Base-by-base conservation (phyloP, 2,329 filamentous ascomycete species). In the Aspergillus candidus region DNA sequence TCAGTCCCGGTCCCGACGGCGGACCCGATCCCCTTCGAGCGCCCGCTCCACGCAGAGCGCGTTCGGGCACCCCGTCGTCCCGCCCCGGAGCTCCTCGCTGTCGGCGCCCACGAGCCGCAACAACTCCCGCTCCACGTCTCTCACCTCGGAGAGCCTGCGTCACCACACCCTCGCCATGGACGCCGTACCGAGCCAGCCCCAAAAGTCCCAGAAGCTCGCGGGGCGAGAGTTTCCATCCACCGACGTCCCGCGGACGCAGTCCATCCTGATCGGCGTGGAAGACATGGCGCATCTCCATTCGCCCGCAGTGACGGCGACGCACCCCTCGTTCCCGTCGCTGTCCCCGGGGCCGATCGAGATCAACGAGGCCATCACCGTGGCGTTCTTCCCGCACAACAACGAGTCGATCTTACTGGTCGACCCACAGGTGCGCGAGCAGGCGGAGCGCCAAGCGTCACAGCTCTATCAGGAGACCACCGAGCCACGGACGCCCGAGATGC, bases 401-500 rank as follows among this genome's bases (percentile, higher is more conserved):
- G 67, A 78, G 35, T 82, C 78, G 6, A 62, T 83, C 4, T 66
- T 83, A n/a, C 62, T 83, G n/a, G 76, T 84, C n/a, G 76, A 83
- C 53, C 74, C 78, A 43, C 58, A 62, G 36, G 51, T 60, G 37
- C 58, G 62, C 18, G 43, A 53, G 8, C 59, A 62, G 33, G 58
- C 63, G 8, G 59, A 46, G 12, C 57, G 55, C n/a, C 60, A 55
- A 35, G 52, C 51, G 11, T 49, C 62, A 18, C 60, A 56, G 32
- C 54, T 50, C 13, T 40, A 37, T 32, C 53, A 35, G 40, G 45
- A 17, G 32, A 44, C 27, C 46, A 44, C 12, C n/a, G 46, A 27
- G 34, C 56, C 59, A 5, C 54, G 48, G 35, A 62, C 62, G 2
- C 62, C 65, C 6, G 55, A 59, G 35, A 52, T 51, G 32, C 38